phyloP scores from a whole-genome alignment of 257 asterid genomes.

The Osmanthus fragrans region DNA sequence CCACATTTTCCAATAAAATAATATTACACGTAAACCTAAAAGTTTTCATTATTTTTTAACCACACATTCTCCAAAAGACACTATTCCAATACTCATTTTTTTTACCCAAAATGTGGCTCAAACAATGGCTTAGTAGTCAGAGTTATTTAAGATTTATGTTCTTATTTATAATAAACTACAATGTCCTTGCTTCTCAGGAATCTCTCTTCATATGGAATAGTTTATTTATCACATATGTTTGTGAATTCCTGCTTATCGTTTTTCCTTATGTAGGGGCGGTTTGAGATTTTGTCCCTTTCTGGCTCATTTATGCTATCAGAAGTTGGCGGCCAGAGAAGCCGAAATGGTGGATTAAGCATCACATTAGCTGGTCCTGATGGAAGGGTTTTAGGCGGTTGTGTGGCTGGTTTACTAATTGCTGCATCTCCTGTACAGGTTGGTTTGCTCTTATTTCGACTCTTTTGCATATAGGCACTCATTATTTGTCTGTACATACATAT shows the following conservation, averaged over 20 bases:
- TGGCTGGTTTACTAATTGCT: slow-evolving; percentile 60
- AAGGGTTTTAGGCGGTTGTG: slow-evolving; percentile 69
- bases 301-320: slow-evolving; percentile 64
- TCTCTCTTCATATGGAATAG: slow-evolving; percentile 9
- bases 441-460: slow-evolving; percentile 5
- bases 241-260: neutral
- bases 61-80: too few relatives aligned
- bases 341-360: slow-evolving; percentile 60
- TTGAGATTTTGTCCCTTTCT: slow-evolving; percentile 55
- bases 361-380: slow-evolving; percentile 66
- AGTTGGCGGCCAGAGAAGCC: slow-evolving; percentile 48
- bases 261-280: slow-evolving; percentile 46
- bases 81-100: too few relatives aligned
- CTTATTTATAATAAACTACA: neutral
- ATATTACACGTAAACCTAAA: too few relatives aligned
- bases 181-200: neutral
- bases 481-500: neutral
- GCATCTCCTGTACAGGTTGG: slow-evolving; percentile 64
- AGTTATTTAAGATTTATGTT: neutral
- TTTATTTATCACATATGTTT: slow-evolving; percentile 6
- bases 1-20: too few relatives aligned
- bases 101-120: too few relatives aligned
- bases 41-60: too few relatives aligned
- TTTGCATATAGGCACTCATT: neutral
- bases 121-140: too few relatives aligned